Conservation (phyloP, 176 grass and related monocot genomes). For the Oryza longistaminata region DNA sequence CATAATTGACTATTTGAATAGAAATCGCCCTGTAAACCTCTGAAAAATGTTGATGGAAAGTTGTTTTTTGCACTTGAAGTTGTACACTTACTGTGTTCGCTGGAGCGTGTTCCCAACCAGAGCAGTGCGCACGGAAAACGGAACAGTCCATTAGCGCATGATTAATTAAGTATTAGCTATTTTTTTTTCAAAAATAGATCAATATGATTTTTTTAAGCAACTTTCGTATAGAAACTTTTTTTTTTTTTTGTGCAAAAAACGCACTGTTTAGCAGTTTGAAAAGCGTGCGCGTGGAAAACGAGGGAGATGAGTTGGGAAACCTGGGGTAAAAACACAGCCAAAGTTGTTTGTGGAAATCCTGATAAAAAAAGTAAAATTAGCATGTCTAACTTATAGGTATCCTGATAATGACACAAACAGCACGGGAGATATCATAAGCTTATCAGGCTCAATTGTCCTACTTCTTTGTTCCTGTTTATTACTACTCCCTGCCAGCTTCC, state of each 20-base stretch:
- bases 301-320: too few species aligned
- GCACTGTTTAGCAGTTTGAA: too few species aligned
- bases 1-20: background rate
- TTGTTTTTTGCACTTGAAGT: background rate
- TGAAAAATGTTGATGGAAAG: background rate
- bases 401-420: background rate
- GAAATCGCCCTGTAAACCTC: background rate
- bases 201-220: too few species aligned
- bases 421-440: background rate
- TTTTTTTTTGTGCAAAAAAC: too few species aligned
- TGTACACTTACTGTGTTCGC: background rate
- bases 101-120: too few species aligned
- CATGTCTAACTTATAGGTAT: background rate
- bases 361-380: background rate
- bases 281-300: too few species aligned
- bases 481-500: background rate
- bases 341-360: background rate
- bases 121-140: too few species aligned
- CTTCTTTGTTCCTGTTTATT: background rate
- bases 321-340: too few species aligned
- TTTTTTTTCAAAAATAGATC: too few species aligned
- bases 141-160: too few species aligned
- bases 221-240: too few species aligned
- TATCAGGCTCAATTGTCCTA: background rate
- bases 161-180: too few species aligned